phyloP scores from a whole-genome alignment of 2,329 filamentous ascomycete species.

The Capronia epimyces region DNA sequence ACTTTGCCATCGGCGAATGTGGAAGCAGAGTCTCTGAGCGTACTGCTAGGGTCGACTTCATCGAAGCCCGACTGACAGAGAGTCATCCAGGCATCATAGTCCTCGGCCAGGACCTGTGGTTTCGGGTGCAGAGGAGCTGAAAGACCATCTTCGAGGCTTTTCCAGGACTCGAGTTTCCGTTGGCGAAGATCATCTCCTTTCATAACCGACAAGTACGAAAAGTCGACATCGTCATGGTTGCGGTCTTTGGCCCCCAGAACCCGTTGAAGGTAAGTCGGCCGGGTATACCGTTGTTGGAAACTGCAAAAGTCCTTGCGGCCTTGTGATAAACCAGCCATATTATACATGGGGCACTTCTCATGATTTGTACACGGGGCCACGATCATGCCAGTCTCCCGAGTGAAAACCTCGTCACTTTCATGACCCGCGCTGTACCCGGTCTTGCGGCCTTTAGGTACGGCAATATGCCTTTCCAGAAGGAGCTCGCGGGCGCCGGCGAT shows the following conservation, averaged over 20 bases:
- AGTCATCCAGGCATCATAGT: slow-evolving; percentile 14
- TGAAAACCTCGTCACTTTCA: slow-evolving; percentile 30
- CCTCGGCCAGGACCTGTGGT: slow-evolving; percentile 6
- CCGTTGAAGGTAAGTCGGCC: slow-evolving; percentile 73
- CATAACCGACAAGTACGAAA: slow-evolving; percentile 81
- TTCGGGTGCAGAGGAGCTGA: slow-evolving; percentile 16
- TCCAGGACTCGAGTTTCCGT: slow-evolving; percentile 22
- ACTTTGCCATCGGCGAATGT: slow-evolving; percentile 29
- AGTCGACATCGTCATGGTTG: slow-evolving; percentile 87
- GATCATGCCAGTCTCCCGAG: slow-evolving; percentile 55
- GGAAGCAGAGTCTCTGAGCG: slow-evolving; percentile 6
- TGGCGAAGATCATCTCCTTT: slow-evolving; percentile 62
- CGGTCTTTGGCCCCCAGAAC: slow-evolving; percentile 61
- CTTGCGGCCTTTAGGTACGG: slow-evolving; percentile 39
- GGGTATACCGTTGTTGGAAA: slow-evolving; percentile 82
- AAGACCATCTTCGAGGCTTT: slow-evolving; percentile 18
- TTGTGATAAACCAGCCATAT: slow-evolving; percentile 58
- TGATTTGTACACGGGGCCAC: slow-evolving; percentile 77
- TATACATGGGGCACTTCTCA: slow-evolving; percentile 80
- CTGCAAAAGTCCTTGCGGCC: slow-evolving; percentile 87
- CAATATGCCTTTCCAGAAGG: slow-evolving; percentile 69
- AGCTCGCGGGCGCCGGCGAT: slow-evolving; percentile 78
- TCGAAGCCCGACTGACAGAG: slow-evolving; percentile 20
- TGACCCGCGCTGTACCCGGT: slow-evolving; percentile 29
- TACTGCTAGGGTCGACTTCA: slow-evolving; percentile 16